Evolutionary conservation across 495 filamentous ascomycete genomes (phyloP).

Genomic region (Lophiotrema nucula): DNA sequence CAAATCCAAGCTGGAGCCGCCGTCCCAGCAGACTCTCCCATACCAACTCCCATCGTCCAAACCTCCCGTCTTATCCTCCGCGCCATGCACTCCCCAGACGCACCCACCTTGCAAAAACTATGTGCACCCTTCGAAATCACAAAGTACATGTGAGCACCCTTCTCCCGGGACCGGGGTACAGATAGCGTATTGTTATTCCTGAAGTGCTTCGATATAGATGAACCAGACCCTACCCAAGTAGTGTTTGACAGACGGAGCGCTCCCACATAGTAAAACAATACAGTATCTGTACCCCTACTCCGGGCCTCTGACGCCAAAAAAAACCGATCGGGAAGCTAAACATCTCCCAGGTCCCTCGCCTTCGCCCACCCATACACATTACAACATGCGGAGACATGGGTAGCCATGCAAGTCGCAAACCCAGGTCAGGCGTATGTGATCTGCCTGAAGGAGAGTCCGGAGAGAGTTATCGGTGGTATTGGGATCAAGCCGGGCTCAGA

Average conservation of each 20-base stretch:
- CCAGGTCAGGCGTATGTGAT: slow-evolving; percentile 29
- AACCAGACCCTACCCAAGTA: too few relatives aligned
- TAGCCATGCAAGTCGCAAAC: slow-evolving; percentile 19
- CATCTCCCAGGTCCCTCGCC: too few relatives aligned
- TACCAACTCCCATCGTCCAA: slow-evolving; percentile 23
- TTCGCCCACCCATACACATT: slow-evolving; percentile 40
- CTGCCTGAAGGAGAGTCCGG: slow-evolving; percentile 4
- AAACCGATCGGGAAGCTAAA: too few relatives aligned
- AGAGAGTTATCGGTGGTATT: slow-evolving; percentile 35
- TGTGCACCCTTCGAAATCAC: slow-evolving; percentile 33
- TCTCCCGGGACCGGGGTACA: too few relatives aligned
- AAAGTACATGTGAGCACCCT: slow-evolving; percentile 38
- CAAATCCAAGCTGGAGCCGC: not conserved
- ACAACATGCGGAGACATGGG: slow-evolving; percentile 32
- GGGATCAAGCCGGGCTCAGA: slow-evolving; percentile 37
- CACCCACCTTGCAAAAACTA: slow-evolving; percentile 17
- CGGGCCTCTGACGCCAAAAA: too few relatives aligned
- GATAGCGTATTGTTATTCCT: too few relatives aligned
- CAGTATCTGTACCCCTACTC: too few relatives aligned
- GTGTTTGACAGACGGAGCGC: too few relatives aligned
- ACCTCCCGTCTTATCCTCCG: slow-evolving; percentile 31
- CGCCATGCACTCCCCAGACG: slow-evolving; percentile 32
- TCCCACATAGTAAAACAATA: too few relatives aligned
- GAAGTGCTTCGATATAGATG: too few relatives aligned
- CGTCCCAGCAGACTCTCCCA: not conserved